Evolutionary conservation across 305 asterid genomes (phyloP).

Genomic region (Salvia sclarea): DNA sequence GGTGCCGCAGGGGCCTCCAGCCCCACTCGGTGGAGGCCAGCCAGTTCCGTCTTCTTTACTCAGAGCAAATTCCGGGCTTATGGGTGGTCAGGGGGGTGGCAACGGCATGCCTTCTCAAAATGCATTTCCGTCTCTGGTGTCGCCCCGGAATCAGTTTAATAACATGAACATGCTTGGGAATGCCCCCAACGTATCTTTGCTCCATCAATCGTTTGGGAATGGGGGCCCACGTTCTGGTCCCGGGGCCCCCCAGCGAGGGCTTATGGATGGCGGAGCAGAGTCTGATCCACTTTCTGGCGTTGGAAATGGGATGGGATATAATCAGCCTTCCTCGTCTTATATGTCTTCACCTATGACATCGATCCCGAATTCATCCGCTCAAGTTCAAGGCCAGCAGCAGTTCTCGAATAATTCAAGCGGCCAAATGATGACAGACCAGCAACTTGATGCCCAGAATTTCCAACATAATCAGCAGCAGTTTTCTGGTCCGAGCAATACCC

Average conservation of each 20-base stretch:
- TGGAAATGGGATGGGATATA: conserved; percentile 65
- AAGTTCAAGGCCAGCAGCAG: conserved; percentile 65
- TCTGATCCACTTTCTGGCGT: conserved; percentile 57
- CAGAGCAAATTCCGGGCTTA: conserved; percentile 62
- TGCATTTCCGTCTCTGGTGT: conserved; percentile 52
- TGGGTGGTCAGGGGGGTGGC: conserved; percentile 71
- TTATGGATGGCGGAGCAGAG: conserved; percentile 59
- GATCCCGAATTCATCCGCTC: conserved; percentile 52
- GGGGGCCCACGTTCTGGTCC: conserved; percentile 59
- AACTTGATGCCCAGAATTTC: conserved; percentile 53
- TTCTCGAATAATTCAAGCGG: conserved; percentile 45
- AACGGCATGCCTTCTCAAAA: conserved; percentile 58
- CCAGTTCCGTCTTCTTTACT: conserved; percentile 51
- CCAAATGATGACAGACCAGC: conserved; percentile 60
- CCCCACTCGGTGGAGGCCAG: conserved; percentile 56
- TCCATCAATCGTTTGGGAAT: conserved; percentile 72
- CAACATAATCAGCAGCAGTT: conserved; percentile 70
- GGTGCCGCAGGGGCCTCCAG: conserved; percentile 61
- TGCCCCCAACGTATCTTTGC: conserved; percentile 60
- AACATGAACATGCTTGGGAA: conserved; percentile 64
- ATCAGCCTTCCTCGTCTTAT: conserved; percentile 52
- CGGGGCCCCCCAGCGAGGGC: conserved; percentile 54
- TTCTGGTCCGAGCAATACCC: conserved; percentile 52
- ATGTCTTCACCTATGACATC: conserved; percentile 44
- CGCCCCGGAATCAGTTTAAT: conserved; percentile 59